Conservation (phyloP, 768 basidiomycete genomes). For the Mrakia blollopis region DNA sequence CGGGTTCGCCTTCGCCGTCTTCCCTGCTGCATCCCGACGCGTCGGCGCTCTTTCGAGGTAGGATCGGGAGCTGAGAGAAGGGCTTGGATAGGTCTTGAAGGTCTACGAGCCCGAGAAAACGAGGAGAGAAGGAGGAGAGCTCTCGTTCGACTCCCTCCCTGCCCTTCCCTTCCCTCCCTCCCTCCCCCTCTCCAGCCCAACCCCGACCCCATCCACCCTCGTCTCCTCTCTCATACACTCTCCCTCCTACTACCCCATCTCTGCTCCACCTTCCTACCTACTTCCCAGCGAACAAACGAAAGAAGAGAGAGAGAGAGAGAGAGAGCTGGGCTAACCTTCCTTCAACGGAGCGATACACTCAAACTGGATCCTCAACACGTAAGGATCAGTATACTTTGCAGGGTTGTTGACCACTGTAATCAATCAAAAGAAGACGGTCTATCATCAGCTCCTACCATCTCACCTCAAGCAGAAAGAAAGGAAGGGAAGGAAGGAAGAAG, state of each 20-base stretch:
- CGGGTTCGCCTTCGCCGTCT: too few relatives aligned
- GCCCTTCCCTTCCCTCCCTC: background rate
- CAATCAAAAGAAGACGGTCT: too few relatives aligned
- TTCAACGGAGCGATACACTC: conserved; percentile 88
- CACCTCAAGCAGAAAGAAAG: too few relatives aligned
- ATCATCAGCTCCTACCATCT: too few relatives aligned
- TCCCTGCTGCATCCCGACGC: too few relatives aligned
- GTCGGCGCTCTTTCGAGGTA: too few relatives aligned
- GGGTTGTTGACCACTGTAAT: conserved; percentile 38
- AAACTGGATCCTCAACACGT: conserved; percentile 91
- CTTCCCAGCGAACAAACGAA: background rate
- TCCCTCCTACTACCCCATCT: conserved; percentile 33
- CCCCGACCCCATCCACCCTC: conserved; percentile 42
- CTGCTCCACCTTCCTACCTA: background rate
- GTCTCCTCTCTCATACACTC: conserved; percentile 40
- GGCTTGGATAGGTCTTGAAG: too few relatives aligned
- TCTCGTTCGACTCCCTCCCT: background rate
- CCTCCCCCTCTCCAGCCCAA: conserved; percentile 36
- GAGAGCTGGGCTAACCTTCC: conserved; percentile 59
- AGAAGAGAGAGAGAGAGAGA: background rate
- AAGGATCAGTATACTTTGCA: conserved; percentile 73
- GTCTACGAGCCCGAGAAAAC: too few relatives aligned
- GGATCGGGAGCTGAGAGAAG: too few relatives aligned
- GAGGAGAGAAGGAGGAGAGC: too few relatives aligned
- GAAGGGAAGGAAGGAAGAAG: too few relatives aligned